Percentiles rank a stretch among this genome's conserved stretches.
These are phyloP conservation scores for Leccinum uliginosum DNA, from an alignment of 768 basidiomycete species.

Conservation along the genomic window DNA sequence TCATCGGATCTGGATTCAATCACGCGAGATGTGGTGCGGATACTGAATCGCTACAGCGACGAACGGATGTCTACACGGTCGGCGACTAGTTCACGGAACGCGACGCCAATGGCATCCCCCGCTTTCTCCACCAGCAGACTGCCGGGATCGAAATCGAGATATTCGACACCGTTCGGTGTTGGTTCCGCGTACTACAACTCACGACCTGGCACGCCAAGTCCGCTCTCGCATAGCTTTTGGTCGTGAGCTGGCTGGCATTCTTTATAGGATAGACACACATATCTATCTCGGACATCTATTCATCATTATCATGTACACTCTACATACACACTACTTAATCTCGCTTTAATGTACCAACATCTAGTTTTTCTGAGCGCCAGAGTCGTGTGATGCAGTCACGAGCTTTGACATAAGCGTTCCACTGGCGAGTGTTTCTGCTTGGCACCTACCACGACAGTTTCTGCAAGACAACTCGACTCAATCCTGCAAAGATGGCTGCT, in stretches of 20 bases:
- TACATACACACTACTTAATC: conserved; percentile 5
- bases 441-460: not conserved
- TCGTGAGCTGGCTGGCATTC: conserved; percentile 18
- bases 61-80: conserved; percentile 60
- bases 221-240: conserved; percentile 39
- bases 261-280: conserved; percentile 8
- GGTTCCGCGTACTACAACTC: conserved; percentile 48
- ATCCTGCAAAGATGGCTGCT: conserved; percentile 62
- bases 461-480: not conserved
- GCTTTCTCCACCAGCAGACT: conserved; percentile 35
- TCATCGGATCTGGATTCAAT: conserved; percentile 71
- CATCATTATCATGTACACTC: conserved; percentile 9
- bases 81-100: conserved; percentile 58
- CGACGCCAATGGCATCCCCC: conserved; percentile 59
- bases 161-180: conserved; percentile 50
- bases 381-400: not conserved
- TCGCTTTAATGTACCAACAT: conserved; percentile 12
- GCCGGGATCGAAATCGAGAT: conserved; percentile 49
- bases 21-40: conserved; percentile 67
- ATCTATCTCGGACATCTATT: conserved; percentile 1
- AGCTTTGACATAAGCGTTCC: conserved; percentile 4
- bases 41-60: conserved; percentile 67
- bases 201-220: conserved; percentile 62
- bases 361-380: no score
- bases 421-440: no score